Evolutionary conservation across 192 early-diverging fungal genomes (phyloP).

Genomic region (Coemansia sp.): DNA sequence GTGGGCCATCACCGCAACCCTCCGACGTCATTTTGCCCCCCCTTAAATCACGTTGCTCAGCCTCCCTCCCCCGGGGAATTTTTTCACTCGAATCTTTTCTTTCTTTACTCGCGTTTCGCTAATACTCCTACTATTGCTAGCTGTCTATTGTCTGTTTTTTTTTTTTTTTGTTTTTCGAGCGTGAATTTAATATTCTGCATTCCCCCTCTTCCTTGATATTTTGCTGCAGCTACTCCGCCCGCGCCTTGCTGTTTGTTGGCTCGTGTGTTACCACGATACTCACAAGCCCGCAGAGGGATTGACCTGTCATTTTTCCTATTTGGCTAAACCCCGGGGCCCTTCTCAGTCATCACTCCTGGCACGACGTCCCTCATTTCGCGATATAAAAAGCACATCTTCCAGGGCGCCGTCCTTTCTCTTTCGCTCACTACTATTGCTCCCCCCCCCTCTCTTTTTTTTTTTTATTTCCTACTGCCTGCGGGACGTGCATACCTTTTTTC

Average conservation of each 20-base stretch:
- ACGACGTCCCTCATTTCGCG: background rate
- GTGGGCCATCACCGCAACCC: background rate
- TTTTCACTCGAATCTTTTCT: background rate
- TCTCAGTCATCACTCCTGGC: background rate
- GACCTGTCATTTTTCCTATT: background rate
- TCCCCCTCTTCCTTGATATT: background rate
- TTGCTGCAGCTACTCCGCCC: too few species aligned
- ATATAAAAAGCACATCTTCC: background rate
- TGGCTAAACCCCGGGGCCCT: background rate
- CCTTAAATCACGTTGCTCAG: constrained; percentile 1
- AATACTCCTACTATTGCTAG: background rate
- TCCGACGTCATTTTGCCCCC: background rate
- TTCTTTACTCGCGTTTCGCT: background rate
- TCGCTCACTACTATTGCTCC: too few species aligned
- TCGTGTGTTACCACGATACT: background rate
- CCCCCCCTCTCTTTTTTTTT: background rate
- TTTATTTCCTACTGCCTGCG: background rate
- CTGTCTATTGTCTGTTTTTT: background rate
- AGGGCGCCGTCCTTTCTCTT: too few species aligned
- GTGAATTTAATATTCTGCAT: background rate
- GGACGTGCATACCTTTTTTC: background rate
- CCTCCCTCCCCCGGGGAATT: background rate
- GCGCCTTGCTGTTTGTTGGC: background rate
- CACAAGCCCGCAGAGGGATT: background rate
- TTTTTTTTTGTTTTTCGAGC: background rate